Base-by-base conservation (phyloP, 2,329 filamentous ascomycete genomes). In the Aspergillus viridinutans region DNA sequence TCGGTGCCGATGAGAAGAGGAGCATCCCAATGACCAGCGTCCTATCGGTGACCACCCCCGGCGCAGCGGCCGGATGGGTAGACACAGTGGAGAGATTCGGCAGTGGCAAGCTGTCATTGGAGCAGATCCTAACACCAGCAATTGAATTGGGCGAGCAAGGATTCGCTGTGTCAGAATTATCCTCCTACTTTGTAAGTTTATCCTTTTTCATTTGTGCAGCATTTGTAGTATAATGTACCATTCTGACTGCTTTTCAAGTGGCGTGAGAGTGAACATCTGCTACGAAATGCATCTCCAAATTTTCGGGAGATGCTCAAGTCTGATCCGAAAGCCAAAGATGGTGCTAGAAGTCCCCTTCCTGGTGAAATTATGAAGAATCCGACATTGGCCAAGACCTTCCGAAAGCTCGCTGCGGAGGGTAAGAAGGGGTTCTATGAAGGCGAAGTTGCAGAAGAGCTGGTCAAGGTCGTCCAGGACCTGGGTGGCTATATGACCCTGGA, bases 401-500 rank as follows among this genome's bases (percentile, higher is more conserved):
- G 89, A 55, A 77, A 87, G 0, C 80, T 99, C 4, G 93, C 87
- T 0, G 81, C 85, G 32, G 81, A 96, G 57, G 92, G 92, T 21
- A 97, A 95, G 75, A 85, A 86, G 64, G 94, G 93, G 0, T 99
- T 97, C 78, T 99, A 99, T 72, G 83, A 86, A 25, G 94, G 94
- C 0, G 81, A 86, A 40, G 85, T 97, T 52, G 94, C 90, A 3
- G 83, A 94, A 68, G 88, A 87, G 61, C 80, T 97, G 17, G 83
- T 96, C 52, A 88, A 90, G 67, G 91, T 92, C 0, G 85, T 93
- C 0, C 81, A 84, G 60, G 85, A 88, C 56, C 83, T 88, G 0
- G 93, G 93, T 25, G 92, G 92, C 0, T 85, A 87, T 63, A 78
- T 97, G 35, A 87, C 88, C 10, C 77, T 94, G 1, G 89, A 90